Conservation (phyloP, 306 rosid genomes). For the Argentina anserina region DNA sequence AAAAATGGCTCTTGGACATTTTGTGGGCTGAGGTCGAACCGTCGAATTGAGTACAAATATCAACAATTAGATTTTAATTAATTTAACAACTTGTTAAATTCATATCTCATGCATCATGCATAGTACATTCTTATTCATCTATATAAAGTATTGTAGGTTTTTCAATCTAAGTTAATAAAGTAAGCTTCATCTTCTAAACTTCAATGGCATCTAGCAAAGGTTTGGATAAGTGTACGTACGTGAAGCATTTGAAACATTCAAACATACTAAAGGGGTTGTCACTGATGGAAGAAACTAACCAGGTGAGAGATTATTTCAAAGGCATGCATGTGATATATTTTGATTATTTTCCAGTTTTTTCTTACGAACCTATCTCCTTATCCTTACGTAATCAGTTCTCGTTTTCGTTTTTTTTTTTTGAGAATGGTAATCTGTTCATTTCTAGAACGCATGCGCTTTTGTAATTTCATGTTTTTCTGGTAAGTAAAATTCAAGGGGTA, state of each 20-base stretch:
- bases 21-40: background rate
- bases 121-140: background rate
- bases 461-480: background rate
- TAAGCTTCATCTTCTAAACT: background rate
- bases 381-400: too few relatives aligned
- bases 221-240: slow-evolving; percentile 5
- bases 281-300: background rate
- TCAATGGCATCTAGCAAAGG: background rate
- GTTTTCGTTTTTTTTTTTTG: too few relatives aligned
- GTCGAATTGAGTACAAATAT: too few relatives aligned
- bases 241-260: slow-evolving; percentile 1
- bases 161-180: background rate
- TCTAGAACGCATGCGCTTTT: background rate
- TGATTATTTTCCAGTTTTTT: background rate
- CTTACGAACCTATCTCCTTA: background rate
- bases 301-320: background rate
- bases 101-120: background rate
- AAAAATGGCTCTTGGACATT: background rate
- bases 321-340: background rate
- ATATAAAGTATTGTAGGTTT: background rate
- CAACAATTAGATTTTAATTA: background rate
- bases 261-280: background rate
- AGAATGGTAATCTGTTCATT: background rate
- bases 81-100: background rate
- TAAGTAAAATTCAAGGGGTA: background rate